A percentile compares a stretch with the other conserved stretches of the same genome.
phyloP scores from a whole-genome alignment of 2,329 filamentous ascomycete species.

The Epichloe coenophiala region DNA sequence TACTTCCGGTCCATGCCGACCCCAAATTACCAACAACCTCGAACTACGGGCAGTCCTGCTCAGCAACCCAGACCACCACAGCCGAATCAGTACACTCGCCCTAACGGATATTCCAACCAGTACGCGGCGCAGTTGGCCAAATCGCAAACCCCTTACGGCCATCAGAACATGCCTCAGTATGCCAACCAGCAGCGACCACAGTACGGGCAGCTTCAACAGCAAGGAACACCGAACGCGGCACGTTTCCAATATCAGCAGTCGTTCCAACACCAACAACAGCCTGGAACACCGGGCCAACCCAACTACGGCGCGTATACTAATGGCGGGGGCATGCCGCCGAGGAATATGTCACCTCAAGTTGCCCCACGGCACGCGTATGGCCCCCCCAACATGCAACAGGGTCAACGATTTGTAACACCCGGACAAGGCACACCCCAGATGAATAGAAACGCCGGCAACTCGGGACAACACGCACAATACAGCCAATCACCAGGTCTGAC shows the following conservation, averaged over 20 bases:
- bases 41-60: conserved; percentile 17
- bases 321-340: conserved; percentile 26
- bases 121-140: conserved; percentile 39
- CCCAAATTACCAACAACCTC: conserved; percentile 31
- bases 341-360: conserved; percentile 32
- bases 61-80: conserved; percentile 24
- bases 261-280: conserved; percentile 20
- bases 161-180: conserved; percentile 35
- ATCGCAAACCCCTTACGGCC: conserved; percentile 36
- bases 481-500: conserved; percentile 25
- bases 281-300: conserved; percentile 22
- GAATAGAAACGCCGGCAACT: conserved; percentile 21
- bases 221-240: conserved; percentile 29
- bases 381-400: conserved; percentile 21
- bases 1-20: conserved; percentile 27
- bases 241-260: conserved; percentile 24
- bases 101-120: conserved; percentile 32
- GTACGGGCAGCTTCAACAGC: conserved; percentile 27
- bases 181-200: conserved; percentile 32
- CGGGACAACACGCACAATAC: conserved; percentile 15
- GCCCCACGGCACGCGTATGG: conserved; percentile 24
- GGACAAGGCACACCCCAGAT: conserved; percentile 18
- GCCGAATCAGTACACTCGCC: conserved; percentile 34
- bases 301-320: conserved; percentile 28
- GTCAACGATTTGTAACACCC: conserved; percentile 20